These are phyloP conservation scores for Aspergillus fischeri DNA, from an alignment of 2,329 filamentous ascomycete genomes.

Conservation along the genomic window DNA sequence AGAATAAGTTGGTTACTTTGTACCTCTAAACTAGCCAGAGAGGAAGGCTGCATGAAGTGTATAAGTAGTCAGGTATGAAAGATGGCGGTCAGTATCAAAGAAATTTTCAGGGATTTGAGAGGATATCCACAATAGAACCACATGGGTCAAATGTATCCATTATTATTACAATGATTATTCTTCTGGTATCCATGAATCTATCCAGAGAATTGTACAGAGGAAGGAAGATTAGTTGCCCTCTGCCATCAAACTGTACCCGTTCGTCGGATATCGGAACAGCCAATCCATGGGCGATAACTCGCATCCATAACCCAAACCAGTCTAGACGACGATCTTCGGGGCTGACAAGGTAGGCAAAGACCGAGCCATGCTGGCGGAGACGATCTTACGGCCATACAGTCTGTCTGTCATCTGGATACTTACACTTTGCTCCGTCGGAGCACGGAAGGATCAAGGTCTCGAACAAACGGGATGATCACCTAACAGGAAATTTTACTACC, in stretches of 20 bases:
- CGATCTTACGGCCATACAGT: background rate
- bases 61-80: background rate
- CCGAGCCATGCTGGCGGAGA: background rate
- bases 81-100: background rate
- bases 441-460: background rate
- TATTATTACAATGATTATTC: background rate
- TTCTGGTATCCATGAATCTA: background rate
- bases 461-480: background rate
- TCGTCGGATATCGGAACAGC: background rate
- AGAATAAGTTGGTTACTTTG: background rate
- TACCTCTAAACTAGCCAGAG: background rate
- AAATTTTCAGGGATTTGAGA: background rate
- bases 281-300: background rate
- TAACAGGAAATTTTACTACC: no score
- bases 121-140: background rate
- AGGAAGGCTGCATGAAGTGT: background rate
- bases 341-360: background rate
- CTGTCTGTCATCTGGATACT: no score
- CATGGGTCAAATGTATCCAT: background rate
- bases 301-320: background rate
- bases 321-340: slow-evolving; percentile 6
- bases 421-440: no score
- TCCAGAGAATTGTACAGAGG: background rate
- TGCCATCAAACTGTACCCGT: background rate
- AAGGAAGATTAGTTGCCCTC: no score